Conservation (phyloP, 2,329 filamentous ascomycete species). For the Pseudogymnoascus destructans region DNA sequence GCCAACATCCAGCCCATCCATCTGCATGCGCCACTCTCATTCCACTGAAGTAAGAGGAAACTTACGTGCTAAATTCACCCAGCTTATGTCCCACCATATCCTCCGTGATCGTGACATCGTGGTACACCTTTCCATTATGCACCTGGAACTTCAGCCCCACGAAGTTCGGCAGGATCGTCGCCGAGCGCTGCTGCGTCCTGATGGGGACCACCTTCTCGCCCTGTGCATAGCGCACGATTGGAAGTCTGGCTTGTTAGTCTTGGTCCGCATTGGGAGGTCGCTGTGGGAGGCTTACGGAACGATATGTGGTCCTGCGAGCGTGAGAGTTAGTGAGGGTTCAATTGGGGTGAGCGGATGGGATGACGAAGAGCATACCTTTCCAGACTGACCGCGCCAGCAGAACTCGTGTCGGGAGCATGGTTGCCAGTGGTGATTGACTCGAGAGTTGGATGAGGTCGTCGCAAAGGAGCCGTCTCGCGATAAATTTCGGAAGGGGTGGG, state of each 20-base stretch:
- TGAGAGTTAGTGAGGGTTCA: constrained; percentile 18
- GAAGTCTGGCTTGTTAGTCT: constrained; percentile 34
- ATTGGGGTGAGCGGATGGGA: constrained; percentile 6
- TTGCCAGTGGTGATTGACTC: constrained; percentile 16
- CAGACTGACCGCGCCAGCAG: constrained; percentile 54
- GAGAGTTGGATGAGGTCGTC: neutral
- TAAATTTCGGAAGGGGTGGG: constrained; percentile 2
- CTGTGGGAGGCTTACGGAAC: constrained; percentile 43
- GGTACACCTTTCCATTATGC: constrained; percentile 59
- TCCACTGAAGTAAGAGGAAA: constrained; percentile 17
- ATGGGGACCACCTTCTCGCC: constrained; percentile 48
- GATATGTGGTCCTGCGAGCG: constrained; percentile 48
- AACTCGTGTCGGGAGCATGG: constrained; percentile 46
- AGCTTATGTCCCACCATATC: constrained; percentile 69
- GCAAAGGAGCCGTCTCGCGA: neutral
- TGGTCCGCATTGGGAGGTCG: constrained; percentile 24
- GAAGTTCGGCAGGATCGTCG: constrained; percentile 62
- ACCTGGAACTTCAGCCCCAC: constrained; percentile 58
- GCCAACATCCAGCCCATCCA: neutral
- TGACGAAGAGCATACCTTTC: constrained; percentile 44
- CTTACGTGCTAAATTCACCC: constrained; percentile 60
- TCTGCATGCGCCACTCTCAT: neutral
- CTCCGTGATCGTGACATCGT: constrained; percentile 57
- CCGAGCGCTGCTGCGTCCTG: constrained; percentile 54
- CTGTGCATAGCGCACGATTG: constrained; percentile 34